Conservation (phyloP, 345 rosid genomes). For the Euphorbia pulcherrima region DNA sequence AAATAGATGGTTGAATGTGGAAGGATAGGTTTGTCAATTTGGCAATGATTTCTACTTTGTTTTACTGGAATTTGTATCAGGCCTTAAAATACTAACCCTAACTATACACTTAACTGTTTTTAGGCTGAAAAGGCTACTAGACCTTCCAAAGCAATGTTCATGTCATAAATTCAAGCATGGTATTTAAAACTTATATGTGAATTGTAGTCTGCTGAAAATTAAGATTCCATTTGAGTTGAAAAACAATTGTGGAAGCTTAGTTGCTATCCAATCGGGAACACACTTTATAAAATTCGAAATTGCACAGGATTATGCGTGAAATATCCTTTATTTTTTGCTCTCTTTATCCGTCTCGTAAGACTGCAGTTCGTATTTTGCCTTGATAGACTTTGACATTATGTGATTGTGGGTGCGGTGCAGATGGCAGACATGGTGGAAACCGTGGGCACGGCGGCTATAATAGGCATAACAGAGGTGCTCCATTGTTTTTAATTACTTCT, state of each 20-base stretch:
- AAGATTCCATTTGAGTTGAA: neutral
- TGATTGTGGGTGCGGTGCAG: no score
- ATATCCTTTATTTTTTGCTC: no score
- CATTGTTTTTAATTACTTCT: constrained; percentile 8
- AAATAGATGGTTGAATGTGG: neutral
- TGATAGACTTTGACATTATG: constrained; percentile 8
- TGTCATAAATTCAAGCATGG: neutral
- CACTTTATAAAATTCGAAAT: neutral
- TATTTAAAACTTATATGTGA: neutral
- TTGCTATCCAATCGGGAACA: neutral
- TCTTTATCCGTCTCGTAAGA: neutral
- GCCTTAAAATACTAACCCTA: neutral
- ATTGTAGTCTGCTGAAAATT: neutral
- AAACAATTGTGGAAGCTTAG: neutral
- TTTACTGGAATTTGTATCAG: neutral
- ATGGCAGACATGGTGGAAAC: constrained; percentile 69
- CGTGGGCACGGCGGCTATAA: constrained; percentile 66
- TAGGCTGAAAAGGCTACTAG: neutral
- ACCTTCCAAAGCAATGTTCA: neutral
- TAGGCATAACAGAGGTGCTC: constrained; percentile 66
- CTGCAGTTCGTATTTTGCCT: neutral
- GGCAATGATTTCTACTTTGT: neutral
- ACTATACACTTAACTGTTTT: neutral
- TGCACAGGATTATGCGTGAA: no score
- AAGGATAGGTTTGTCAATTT: neutral